Evolutionary conservation across 805 yeast genomes (phyloP).

Genomic region (Nematodospora valgi): DNA sequence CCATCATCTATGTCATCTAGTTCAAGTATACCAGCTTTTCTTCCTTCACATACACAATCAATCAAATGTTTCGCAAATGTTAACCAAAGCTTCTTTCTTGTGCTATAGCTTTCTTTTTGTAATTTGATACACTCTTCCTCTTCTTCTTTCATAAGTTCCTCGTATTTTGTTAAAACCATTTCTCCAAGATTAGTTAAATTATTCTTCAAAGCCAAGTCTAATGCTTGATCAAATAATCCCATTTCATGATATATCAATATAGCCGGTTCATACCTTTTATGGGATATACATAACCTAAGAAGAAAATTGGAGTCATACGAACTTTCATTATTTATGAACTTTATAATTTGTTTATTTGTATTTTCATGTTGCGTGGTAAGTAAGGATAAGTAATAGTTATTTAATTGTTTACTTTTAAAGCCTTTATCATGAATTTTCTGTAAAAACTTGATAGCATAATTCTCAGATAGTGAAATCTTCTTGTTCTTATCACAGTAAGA

Average conservation of each 20-base stretch:
- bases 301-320: constrained; percentile 70
- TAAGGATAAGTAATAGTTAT: constrained; percentile 68
- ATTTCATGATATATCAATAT: constrained; percentile 63
- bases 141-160: constrained; percentile 15
- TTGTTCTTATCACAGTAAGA: constrained; percentile 53
- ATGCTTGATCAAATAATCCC: constrained; percentile 75
- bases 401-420: constrained; percentile 46
- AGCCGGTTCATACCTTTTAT: constrained; percentile 60
- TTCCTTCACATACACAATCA: constrained; percentile 24
- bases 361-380: constrained; percentile 44
- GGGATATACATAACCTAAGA: constrained; percentile 65
- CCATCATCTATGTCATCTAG: constrained; percentile 3
- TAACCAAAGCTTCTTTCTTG: constrained; percentile 72
- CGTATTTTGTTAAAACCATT: constrained; percentile 31
- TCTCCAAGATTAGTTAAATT: constrained; percentile 54
- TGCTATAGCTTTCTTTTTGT: constrained; percentile 31
- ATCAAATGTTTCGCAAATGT: constrained; percentile 55
- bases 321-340: constrained; percentile 24
- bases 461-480: constrained; percentile 44
- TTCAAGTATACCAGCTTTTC: constrained; percentile 12
- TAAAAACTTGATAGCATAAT: constrained; percentile 67
- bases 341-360: constrained; percentile 26
- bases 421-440: constrained; percentile 45
- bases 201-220: constrained; percentile 64
- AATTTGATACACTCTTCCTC: constrained; percentile 20